Evolutionary conservation across 768 basidiomycete genomes (phyloP).

Genomic region (Russula sp.): DNA sequence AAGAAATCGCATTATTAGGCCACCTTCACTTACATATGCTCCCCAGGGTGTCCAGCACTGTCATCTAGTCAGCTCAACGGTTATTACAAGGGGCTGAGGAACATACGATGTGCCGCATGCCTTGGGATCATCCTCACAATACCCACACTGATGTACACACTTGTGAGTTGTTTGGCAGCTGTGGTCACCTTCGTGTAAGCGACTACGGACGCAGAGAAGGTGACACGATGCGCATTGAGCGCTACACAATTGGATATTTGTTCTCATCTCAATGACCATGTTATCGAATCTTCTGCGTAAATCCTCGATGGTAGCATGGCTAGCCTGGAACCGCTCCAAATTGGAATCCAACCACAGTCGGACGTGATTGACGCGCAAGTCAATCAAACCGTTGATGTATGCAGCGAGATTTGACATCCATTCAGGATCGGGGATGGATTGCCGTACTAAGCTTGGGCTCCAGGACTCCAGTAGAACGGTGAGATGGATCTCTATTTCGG

Average conservation of each 20-base stretch:
- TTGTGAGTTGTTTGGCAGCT: constrained; percentile 46
- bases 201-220: constrained; percentile 42
- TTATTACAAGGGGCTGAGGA: too few relatives aligned
- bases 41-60: constrained; percentile 53
- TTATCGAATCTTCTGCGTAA: constrained; percentile 42
- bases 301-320: constrained; percentile 40
- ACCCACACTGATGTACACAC: constrained; percentile 42
- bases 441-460: constrained; percentile 32
- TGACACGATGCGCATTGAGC: constrained; percentile 44
- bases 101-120: constrained; percentile 46
- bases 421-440: constrained; percentile 34
- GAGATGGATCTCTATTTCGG: constrained; percentile 28
- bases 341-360: constrained; percentile 48
- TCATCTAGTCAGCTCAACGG: neutral
- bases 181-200: constrained; percentile 43
- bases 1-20: neutral
- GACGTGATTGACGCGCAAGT: constrained; percentile 45
- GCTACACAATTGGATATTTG: constrained; percentile 45
- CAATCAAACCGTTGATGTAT: constrained; percentile 37
- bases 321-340: constrained; percentile 39
- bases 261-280: constrained; percentile 40
- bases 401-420: constrained; percentile 38
- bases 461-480: constrained; percentile 28
- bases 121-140: constrained; percentile 33
- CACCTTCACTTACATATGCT: constrained; percentile 42